Evolutionary conservation across 2,329 filamentous ascomycete genomes (phyloP), one percentile per base, ranked within the genome.

Genomic region (Fusarium tricinctum): DNA sequence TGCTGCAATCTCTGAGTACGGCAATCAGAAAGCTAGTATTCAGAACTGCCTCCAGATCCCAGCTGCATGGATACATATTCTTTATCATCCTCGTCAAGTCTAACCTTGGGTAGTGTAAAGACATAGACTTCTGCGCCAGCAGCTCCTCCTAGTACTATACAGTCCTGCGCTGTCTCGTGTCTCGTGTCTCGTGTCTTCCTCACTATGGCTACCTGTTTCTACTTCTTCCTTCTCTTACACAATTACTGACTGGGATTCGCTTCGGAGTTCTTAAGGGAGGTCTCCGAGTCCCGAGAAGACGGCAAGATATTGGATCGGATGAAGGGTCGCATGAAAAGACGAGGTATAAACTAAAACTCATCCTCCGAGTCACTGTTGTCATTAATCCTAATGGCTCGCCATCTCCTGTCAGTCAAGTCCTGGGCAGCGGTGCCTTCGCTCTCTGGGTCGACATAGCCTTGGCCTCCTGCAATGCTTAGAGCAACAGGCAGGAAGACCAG

Each of bases 401-500:
- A 97, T 68, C 92, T 84, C 63, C 93, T 85, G 60, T 88, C 91
- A 2, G 92, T 91, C 63, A 99, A 81, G 76, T 98, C 95, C 75
- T 97, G 93, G 75, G 97, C 94, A 22, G 98, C 83, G 0, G 95
- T 94, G 4, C 94, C 94, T 74, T 97, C 93, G 53, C 89, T 91
- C 75, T 97, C 94, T 0, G 92, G 90, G 74, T 98, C 94, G 38
- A 94, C 85, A 75, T 97, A 98, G 5, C 95, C 94, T 70, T 91
- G 88, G 2, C 96, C 96, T 19, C 96, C 96, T 50, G 92, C 85
- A 49, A 97, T 84, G 75, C 92, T 97, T 69, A 99, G 84, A 3
- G 92, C 91, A 1, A 98, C 96, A 0, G 96, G 96, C 73, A 99
- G 82, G 78, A 98, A 97, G 9, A 99, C 87, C 47, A 99, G 84